These are phyloP conservation scores for Hibiscus mutabilis DNA, from an alignment of 345 rosid genomes.

Conservation along the genomic window DNA sequence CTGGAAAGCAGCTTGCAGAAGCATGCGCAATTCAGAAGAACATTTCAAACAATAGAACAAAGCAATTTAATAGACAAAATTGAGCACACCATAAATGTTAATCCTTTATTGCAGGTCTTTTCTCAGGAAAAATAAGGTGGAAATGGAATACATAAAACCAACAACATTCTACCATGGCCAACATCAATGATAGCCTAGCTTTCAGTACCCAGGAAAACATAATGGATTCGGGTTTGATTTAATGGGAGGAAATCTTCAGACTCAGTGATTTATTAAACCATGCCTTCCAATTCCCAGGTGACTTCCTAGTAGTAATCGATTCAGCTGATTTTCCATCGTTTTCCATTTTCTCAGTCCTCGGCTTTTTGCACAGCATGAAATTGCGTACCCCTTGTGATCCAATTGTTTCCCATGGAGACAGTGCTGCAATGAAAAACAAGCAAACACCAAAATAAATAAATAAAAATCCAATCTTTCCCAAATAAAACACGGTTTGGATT, in stretches of 20 bases:
- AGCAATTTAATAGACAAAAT: background rate
- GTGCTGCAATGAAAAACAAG: constrained; percentile 33
- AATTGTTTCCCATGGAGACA: constrained; percentile 71
- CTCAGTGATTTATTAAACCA: constrained; percentile 89
- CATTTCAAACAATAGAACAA: background rate
- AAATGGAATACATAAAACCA: background rate
- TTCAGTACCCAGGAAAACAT: background rate
- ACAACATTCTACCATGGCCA: background rate
- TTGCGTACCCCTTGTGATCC: constrained; percentile 73
- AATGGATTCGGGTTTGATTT: constrained; percentile 1
- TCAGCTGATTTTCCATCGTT: constrained; percentile 25
- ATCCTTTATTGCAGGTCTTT: background rate
- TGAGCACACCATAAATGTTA: constrained; percentile 2
- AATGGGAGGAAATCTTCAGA: constrained; percentile 67
- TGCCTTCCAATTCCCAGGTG: constrained; percentile 70
- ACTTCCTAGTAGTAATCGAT: constrained; percentile 38
- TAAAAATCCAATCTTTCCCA: background rate
- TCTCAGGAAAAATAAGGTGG: constrained; percentile 3
- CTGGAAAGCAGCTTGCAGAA: background rate
- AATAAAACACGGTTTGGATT: background rate
- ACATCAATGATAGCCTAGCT: background rate
- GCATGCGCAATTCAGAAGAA: background rate
- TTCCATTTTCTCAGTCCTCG: constrained; percentile 37
- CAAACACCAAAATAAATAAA: constrained; percentile 4
- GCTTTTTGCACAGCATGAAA: constrained; percentile 88